phyloP scores from a whole-genome alignment of 1,284 basidiomycete genomes.

The Athelia psychrophila region DNA sequence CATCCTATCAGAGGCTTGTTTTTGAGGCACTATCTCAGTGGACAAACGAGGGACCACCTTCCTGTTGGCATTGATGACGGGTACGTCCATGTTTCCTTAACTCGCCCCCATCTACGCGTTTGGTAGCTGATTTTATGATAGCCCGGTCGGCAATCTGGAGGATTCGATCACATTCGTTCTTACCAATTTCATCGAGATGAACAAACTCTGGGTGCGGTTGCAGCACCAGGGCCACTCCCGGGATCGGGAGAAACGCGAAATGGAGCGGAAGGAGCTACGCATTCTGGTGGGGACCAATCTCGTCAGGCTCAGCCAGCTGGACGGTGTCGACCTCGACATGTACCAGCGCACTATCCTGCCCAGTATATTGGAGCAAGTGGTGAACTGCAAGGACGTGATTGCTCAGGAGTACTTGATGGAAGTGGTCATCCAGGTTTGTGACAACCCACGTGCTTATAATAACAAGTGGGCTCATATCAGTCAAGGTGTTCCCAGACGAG shows the following conservation, averaged over 20 bases:
- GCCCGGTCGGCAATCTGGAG: constrained; percentile 83
- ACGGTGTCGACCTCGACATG: constrained; percentile 91
- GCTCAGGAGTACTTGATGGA: constrained; percentile 99
- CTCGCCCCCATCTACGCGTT: neutral
- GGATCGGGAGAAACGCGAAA: constrained; percentile 92
- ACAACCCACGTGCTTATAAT: too few relatives aligned
- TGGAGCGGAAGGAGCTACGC: constrained; percentile 89
- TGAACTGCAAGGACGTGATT: constrained; percentile 95
- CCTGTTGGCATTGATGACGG: constrained; percentile 82
- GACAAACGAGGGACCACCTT: constrained; percentile 92
- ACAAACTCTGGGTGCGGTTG: constrained; percentile 96
- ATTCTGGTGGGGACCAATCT: constrained; percentile 96
- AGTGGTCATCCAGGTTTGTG: constrained; percentile 87
- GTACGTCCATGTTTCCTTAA: constrained; percentile 63
- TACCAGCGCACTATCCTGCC: constrained; percentile 85
- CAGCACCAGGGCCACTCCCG: constrained; percentile 95
- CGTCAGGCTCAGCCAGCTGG: constrained; percentile 88
- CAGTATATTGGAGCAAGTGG: constrained; percentile 90
- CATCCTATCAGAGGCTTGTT: constrained; percentile 93
- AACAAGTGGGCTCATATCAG: neutral
- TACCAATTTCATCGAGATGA: constrained; percentile 98
- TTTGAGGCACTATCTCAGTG: constrained; percentile 90
- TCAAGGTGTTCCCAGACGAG: constrained; percentile 91
- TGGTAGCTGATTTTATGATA: constrained; percentile 27
- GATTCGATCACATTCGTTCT: constrained; percentile 94